Evolutionary conservation across 2,329 filamentous ascomycete species (phyloP).

Genomic region (Trichoderma sp.): DNA sequence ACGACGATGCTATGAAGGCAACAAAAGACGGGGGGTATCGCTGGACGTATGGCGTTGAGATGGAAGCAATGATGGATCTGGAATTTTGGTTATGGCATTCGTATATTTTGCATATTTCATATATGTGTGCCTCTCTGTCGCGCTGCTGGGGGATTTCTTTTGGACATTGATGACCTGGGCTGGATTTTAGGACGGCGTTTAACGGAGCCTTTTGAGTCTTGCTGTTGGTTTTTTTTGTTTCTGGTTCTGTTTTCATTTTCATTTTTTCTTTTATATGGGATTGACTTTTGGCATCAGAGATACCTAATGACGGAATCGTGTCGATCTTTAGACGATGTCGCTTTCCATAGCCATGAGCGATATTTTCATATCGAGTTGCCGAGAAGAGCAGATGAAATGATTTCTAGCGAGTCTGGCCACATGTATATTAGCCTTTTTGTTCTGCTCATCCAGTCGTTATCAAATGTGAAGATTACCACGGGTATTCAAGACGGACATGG

Average conservation of each 20-base stretch:
- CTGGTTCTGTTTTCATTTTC: too few species aligned
- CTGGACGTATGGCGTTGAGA: slow-evolving; percentile 13
- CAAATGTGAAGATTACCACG: background rate
- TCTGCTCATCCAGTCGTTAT: background rate
- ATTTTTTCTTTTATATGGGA: background rate
- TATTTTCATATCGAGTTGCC: background rate
- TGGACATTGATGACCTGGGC: background rate
- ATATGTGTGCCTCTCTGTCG: background rate
- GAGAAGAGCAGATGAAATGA: background rate
- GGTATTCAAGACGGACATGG: background rate
- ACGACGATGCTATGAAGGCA: background rate
- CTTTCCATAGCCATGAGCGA: background rate
- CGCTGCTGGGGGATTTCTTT: background rate
- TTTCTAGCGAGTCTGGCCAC: background rate
- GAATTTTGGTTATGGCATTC: background rate
- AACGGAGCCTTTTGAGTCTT: background rate
- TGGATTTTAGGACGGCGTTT: background rate
- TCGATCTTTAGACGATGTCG: background rate
- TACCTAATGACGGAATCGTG: background rate
- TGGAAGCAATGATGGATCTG: background rate
- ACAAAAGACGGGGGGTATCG: background rate
- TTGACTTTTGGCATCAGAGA: slow-evolving; percentile 5
- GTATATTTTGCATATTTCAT: background rate
- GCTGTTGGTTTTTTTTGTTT: background rate
- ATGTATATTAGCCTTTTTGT: background rate